Evolutionary conservation across 2,329 filamentous ascomycete genomes (phyloP), one percentile per base, ranked within the genome.

Genomic region (Aspergillus udagawae): DNA sequence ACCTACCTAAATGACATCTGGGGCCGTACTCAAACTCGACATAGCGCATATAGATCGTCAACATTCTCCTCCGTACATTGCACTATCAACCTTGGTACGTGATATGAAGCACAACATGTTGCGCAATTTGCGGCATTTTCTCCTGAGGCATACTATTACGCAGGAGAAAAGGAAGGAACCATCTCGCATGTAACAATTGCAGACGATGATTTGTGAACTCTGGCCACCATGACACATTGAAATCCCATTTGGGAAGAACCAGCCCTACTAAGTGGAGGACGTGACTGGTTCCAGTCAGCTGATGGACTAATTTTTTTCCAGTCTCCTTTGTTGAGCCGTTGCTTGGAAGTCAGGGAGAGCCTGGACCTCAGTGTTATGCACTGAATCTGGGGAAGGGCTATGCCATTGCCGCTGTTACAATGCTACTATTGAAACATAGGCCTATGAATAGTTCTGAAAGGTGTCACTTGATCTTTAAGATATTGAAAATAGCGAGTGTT

Each of bases 151-250:
- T 47, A 47, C 27, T 23, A 25, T 64, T 63, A 64, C 63, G 57
- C 60, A 61, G 53, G 45, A 60, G 49, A 62, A 63, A 59, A 57
- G 53, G 57, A 57, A 60, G 57, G 58, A 52, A 54, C 44, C 28
- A 12, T n/a, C 29, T 59, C 21, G 48, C 49, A 52, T 55, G 53
- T 51, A 42, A 54, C 49, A 44, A 50, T 51, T 35, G 56, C 45
- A 54, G 60, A 57, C 57, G 56, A 60, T 62, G 63, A 65, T 65
- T 63, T 65, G 63, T 60, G 60, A 55, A 42, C 54, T 58, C 53
- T 60, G 59, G 60, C 63, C 59, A 65, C 61, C 60, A 64, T 65
- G 63, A 65, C 63, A 65, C 61, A 65, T 58, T 49, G 57, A 65
- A 65, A 60, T 53, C 60, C 54, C 51, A 52, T 54, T 58, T 52